Evolutionary conservation across 495 filamentous ascomycete genomes (phyloP).

Genomic region (Trichoderma gamsii): DNA sequence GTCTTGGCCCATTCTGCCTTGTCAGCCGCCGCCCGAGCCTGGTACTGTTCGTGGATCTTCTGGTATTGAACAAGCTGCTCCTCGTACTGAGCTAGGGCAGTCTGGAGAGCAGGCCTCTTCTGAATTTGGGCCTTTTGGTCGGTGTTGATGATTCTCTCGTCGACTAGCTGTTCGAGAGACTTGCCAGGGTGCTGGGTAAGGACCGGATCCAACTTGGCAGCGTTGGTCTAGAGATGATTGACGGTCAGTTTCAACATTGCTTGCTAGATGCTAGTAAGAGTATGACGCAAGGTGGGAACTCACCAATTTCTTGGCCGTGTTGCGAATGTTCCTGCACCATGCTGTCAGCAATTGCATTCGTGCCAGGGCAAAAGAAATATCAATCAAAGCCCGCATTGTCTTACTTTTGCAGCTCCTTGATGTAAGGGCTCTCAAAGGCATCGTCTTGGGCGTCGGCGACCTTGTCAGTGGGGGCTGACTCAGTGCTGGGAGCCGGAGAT

Average conservation of each 20-base stretch:
- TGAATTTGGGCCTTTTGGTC: conserved; percentile 85
- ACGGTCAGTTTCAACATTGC: conserved; percentile 15
- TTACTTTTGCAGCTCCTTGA: conserved; percentile 84
- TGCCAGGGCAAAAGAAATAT: neutral
- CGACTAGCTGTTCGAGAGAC: conserved; percentile 78
- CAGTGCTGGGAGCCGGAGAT: conserved; percentile 36
- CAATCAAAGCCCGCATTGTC: conserved; percentile 24
- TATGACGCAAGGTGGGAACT: conserved; percentile 26
- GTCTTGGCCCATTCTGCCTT: conserved; percentile 66
- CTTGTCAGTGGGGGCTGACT: conserved; percentile 37
- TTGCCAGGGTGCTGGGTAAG: conserved; percentile 69
- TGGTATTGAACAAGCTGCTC: conserved; percentile 80
- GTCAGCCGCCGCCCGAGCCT: conserved; percentile 57
- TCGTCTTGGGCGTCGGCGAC: conserved; percentile 47
- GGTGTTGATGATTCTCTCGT: conserved; percentile 75
- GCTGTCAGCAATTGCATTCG: conserved; percentile 22
- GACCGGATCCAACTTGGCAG: conserved; percentile 70
- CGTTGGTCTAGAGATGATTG: conserved; percentile 52
- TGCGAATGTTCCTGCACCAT: conserved; percentile 68
- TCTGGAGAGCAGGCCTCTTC: conserved; percentile 84
- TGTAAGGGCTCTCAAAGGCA: conserved; percentile 60
- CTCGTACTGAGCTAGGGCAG: conserved; percentile 65
- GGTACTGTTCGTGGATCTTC: conserved; percentile 74
- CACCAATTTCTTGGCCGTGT: conserved; percentile 82
- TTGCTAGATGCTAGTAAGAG: neutral